Base-by-base conservation (phyloP, 2,329 filamentous ascomycete species). In the Pyrenophora teres region DNA sequence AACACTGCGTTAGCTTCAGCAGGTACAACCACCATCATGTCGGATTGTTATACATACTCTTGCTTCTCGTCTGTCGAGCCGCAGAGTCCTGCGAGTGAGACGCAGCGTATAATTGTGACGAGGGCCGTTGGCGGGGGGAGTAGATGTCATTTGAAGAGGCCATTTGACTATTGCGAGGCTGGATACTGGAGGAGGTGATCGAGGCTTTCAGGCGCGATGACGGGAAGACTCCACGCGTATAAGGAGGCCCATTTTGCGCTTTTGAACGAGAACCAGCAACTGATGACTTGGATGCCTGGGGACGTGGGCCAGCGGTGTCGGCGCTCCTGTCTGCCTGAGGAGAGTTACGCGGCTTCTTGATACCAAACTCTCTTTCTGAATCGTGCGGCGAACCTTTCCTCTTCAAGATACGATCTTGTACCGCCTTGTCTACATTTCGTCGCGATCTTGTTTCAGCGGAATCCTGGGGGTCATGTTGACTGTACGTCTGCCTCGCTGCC, bases 281-380 rank as follows among this genome's bases (percentile, higher is more conserved):
- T 1, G 23, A 41, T 13, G 16, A 15, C n/a, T 23, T 31, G 16
- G 36, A 31, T 8, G 25, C 8, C 33, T 31, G 35, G 9, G 36
- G 33, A 13, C 35, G 19, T 6, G 15, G 13, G 12, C n/a, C 16
- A n/a, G 3, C 27, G 3, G 36, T 36, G 10, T 13, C 41, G 45
- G 49, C 9, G 33, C 25, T 19, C 6, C 16, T 7, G 25, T 7
- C 19, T n/a, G 10, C 37, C 16, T 23, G 35, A 16, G 46, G 4
- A n/a, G 54, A 44, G 3, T 40, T 48, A 1, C 51, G 46, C 16
- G 43, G 38, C n/a, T 42, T 58, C 45, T 67, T 67, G 12, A 38
- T 38, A 8, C 37, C 9, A 10, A 1, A 15, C 15, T 42, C 25
- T 13, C 40, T 38, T 4, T 50, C 47, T n/a, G 15, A 16, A 27